A percentile compares a stretch with the other conserved stretches of the same genome.
phyloP scores from a whole-genome alignment of 1,284 basidiomycete genomes.

The Nidula niveotomentosa region DNA sequence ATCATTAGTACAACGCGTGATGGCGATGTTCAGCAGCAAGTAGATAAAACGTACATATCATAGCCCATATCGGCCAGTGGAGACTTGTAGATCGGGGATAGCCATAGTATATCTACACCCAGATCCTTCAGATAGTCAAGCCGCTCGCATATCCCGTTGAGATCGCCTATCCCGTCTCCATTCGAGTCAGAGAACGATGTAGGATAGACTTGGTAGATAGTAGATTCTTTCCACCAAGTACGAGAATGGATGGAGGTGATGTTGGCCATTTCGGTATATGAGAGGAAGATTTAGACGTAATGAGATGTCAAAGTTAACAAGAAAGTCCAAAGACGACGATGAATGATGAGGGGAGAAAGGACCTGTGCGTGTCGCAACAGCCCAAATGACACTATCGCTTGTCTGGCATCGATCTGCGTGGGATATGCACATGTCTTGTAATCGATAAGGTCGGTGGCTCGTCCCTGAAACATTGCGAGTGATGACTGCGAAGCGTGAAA shows the following conservation, averaged over 20 bases:
- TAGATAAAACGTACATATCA: constrained; percentile 49
- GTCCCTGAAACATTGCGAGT: too few relatives aligned
- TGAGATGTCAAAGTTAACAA: too few relatives aligned
- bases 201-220: constrained; percentile 79
- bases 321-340: too few relatives aligned
- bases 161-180: constrained; percentile 75
- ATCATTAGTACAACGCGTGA: not conserved
- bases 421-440: too few relatives aligned
- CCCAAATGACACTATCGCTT: too few relatives aligned
- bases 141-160: constrained; percentile 65
- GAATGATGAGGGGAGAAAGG: too few relatives aligned
- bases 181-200: constrained; percentile 74
- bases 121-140: constrained; percentile 72
- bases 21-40: not conserved
- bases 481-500: too few relatives aligned
- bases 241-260: not conserved
- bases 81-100: constrained; percentile 73
- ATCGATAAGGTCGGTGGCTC: too few relatives aligned
- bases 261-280: not conserved
- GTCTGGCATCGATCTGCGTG: too few relatives aligned
- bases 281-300: too few relatives aligned
- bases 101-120: constrained; percentile 74
- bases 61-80: constrained; percentile 75
- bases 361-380: too few relatives aligned
- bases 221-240: constrained; percentile 66